Evolutionary conservation across 1,139 yeast genomes (phyloP).

Genomic region (Candida freyschussii): DNA sequence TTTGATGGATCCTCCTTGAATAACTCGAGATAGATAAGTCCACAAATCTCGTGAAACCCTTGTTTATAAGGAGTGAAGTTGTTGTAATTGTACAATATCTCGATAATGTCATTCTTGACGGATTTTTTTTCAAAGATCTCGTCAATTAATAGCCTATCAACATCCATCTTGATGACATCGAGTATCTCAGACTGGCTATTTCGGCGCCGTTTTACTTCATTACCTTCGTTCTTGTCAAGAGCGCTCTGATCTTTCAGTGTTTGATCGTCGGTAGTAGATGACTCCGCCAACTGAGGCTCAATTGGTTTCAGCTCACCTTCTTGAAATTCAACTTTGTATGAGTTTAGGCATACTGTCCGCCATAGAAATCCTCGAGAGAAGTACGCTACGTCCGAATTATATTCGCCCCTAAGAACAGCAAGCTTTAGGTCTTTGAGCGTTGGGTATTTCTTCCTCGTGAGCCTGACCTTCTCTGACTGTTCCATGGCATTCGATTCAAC

Average conservation of each 20-base stretch:
- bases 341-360: conserved; percentile 21
- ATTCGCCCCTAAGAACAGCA: conserved; percentile 22
- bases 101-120: conserved; percentile 42
- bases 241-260: no score
- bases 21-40: conserved; percentile 50
- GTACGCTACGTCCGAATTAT: conserved; percentile 12
- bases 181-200: conserved; percentile 20
- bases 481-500: conserved; percentile 6
- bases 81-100: conserved; percentile 47
- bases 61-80: conserved; percentile 55
- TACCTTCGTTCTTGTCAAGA: no score
- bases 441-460: conserved; percentile 18
- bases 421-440: conserved; percentile 16
- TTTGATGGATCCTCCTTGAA: conserved; percentile 33
- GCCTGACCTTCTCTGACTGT: conserved; percentile 10
- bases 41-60: conserved; percentile 67
- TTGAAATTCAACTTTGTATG: conserved; percentile 14
- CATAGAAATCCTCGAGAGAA: conserved; percentile 23
- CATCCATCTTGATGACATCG: conserved; percentile 55
- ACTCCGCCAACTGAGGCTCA: conserved; percentile 6
- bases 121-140: conserved; percentile 37
- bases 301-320: conserved; percentile 18
- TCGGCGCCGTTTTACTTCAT: conserved; percentile 2
- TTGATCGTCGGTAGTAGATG: not conserved
- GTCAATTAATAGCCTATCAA: conserved; percentile 58